Base-by-base conservation (phyloP, 1,284 basidiomycete genomes). In the Sparassis latifolia region DNA sequence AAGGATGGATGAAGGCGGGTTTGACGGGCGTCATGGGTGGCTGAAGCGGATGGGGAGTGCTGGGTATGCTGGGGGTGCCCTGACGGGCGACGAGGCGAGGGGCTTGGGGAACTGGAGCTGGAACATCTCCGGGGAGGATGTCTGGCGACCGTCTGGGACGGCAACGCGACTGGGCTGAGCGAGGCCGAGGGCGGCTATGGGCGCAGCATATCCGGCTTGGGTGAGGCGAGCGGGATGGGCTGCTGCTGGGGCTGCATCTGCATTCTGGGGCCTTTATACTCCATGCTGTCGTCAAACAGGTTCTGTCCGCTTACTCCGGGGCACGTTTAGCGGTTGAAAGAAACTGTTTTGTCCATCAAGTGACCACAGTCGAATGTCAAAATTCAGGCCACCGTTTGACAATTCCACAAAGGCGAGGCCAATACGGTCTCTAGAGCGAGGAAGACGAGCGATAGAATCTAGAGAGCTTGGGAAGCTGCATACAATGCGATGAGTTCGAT, bases 21-120 rank as follows among this genome's bases (percentile, higher is more conserved):
- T 75, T 79, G 57, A 90, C 90, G 42, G 88, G 89, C 0, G 84
- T 85, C 57, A 84, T 75, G 10, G 88, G 84, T 1, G 87, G 80
- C 51, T 82, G 80, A 2, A 90, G 73, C 5, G 87, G 86, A 56
- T 88, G 87, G 7, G 88, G 88, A 3, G 75, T 64, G 53, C 58
- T 64, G 50, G 69, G 73, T 47, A 71, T 69, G 47, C 20, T 20
- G 58, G 65, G 20, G 20, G 20, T 20, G 20, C 20, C 20, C 20
- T 20, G 45, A 60, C 56, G 3, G 60, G 53, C 10, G 57, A 56
- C 56, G 47, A 57, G 52, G 38, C 64, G 62, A 56, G 70, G 62
- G 54, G 74, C 66, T 61, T 59, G 12, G 62, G 62, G 37, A 56
- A 62, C 6, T 42, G 10, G 6, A 42, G 53, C 56, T 77, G 76